These are phyloP conservation scores for Firmiana major DNA, from an alignment of 345 rosid species.

Conservation along the genomic window DNA sequence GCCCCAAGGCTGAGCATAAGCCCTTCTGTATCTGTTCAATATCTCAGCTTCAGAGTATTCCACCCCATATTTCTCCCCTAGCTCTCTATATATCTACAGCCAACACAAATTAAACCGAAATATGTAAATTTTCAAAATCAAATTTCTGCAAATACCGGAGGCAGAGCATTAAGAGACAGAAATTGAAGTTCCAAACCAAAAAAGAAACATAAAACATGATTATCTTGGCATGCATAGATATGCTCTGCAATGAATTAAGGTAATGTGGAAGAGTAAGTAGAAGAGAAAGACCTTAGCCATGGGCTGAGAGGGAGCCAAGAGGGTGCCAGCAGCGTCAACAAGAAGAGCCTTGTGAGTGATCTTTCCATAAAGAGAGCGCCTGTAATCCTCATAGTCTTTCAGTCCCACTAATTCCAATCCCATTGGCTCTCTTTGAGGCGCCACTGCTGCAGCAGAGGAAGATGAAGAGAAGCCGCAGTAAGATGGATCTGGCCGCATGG, in stretches of 20 bases:
- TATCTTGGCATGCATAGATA: neutral
- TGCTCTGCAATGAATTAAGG: neutral
- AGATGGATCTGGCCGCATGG: slow-evolving; percentile 16
- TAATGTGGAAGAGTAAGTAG: neutral
- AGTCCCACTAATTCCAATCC: slow-evolving; percentile 40
- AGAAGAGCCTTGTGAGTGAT: slow-evolving; percentile 83
- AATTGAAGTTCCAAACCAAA: neutral
- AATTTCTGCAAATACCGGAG: neutral
- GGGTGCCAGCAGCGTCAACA: slow-evolving; percentile 95
- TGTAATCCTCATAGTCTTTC: slow-evolving; percentile 79
- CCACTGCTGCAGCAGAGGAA: slow-evolving; percentile 31
- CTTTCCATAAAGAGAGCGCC: slow-evolving; percentile 79
- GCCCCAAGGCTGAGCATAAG: slow-evolving; percentile 96
- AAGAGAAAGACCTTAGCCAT: slow-evolving; percentile 68
- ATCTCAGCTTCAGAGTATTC: slow-evolving; percentile 85
- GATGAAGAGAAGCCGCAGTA: slow-evolving; percentile 29
- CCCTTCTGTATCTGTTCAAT: slow-evolving; percentile 71
- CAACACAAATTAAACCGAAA: neutral
- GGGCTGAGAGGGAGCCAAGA: slow-evolving; percentile 92
- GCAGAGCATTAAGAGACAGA: neutral
- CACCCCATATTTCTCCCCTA: slow-evolving; percentile 94
- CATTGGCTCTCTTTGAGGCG: slow-evolving; percentile 27
- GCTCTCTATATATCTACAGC: slow-evolving; percentile 68
- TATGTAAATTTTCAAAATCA: neutral
- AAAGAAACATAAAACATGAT: neutral